Base-by-base conservation (phyloP, 805 yeast genomes). In the Middelhovenomyces tepae region DNA sequence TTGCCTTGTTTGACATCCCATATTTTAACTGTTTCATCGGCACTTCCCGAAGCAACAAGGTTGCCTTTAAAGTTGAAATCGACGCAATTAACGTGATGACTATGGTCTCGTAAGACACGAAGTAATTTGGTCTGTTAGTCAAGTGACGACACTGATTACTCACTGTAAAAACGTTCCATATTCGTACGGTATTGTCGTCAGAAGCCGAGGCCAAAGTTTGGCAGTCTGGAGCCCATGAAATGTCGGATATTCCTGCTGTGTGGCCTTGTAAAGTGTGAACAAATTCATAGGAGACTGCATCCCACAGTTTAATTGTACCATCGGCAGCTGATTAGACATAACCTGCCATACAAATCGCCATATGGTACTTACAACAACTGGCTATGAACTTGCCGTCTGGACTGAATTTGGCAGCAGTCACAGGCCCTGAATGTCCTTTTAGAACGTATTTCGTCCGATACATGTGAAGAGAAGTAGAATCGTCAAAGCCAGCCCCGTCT, bases 11-110 rank as follows among this genome's bases (percentile, higher is more conserved):
- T 62, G 2, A 79, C 71, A 55, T 89, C 95, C 98, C 98, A 89
- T 2, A 89, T 68, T 32, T 87, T 70, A 10, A 91, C 77, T 32
- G 89, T 84, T 51, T 89, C 97, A 56, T 89, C 98, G 32, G 91
- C 73, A 1, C 93, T 75, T 0, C 94, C 94, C 27, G 87, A 72
- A 16, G 82, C 74, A 10, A 91, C 53, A 15, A 91, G 55, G 41
- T 84, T 82, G 1, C 95, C 95, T 51, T 78, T 78, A 24, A 64
- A 55, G 42, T 74, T 81, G 60, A 77, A 89, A 33, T 65, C 65
- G 4, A 85, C 56, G n/a, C 79, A 64, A 1, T 83, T 76, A 7
- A 85, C 83, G 38, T 84, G 89, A 42, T 77, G 89, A 0, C 94
- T 84, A 50, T 89, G 98, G 5, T 93, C 87, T 32, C 67, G 62